These are phyloP conservation scores for Stachybotrys echinatus DNA, from an alignment of 2,329 filamentous ascomycete genomes.

Conservation along the genomic window DNA sequence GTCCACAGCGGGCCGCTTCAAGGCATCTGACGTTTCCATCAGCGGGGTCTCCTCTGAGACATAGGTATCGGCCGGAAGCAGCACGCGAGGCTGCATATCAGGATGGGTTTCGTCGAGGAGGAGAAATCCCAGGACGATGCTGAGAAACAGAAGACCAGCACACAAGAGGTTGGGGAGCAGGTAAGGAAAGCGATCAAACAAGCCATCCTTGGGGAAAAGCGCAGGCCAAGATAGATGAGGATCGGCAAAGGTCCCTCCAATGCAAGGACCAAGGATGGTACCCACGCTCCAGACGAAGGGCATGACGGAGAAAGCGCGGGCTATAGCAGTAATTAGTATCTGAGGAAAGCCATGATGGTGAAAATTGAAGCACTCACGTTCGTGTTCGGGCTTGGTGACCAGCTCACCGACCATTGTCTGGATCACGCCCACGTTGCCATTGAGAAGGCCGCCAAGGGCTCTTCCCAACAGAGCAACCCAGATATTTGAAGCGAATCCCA, in stretches of 20 bases:
- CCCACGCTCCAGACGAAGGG: slow-evolving; percentile 91
- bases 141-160: slow-evolving; percentile 67
- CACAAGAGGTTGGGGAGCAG: slow-evolving; percentile 87
- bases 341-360: background rate
- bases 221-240: slow-evolving; percentile 70
- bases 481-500: slow-evolving; percentile 78
- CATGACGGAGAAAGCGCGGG: slow-evolving; percentile 85
- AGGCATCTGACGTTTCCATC: slow-evolving; percentile 68
- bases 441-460: slow-evolving; percentile 73
- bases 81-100: slow-evolving; percentile 59
- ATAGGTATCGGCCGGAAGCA: slow-evolving; percentile 42
- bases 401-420: slow-evolving; percentile 92
- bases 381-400: slow-evolving; percentile 76
- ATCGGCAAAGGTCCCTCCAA: slow-evolving; percentile 81
- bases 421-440: slow-evolving; percentile 87
- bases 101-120: slow-evolving; percentile 87
- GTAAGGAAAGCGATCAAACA: slow-evolving; percentile 80
- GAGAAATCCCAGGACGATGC: slow-evolving; percentile 74
- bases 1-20: slow-evolving; percentile 67
- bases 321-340: slow-evolving; percentile 32
- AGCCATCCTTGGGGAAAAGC: slow-evolving; percentile 58
- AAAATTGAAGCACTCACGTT: slow-evolving; percentile 55
- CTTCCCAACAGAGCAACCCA: slow-evolving; percentile 76
- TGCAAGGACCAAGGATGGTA: slow-evolving; percentile 81
- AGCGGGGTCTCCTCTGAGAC: slow-evolving; percentile 66